Conservation (phyloP, 208 protist species). For the Acanthamoeba castellanii region DNA sequence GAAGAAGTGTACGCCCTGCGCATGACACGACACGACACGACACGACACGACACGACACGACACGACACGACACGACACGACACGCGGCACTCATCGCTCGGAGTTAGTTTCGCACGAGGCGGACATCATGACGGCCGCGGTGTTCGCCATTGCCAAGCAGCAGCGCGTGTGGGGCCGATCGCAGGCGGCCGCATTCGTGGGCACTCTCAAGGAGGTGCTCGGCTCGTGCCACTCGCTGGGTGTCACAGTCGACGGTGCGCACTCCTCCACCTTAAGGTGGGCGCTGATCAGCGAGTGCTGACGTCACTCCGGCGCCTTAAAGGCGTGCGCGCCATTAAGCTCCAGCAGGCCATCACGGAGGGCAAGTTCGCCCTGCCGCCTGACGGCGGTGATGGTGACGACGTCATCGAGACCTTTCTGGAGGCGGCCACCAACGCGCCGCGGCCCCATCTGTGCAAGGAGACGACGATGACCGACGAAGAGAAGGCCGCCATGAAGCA, state of each 20-base stretch:
- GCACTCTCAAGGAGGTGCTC: slow-evolving; percentile 26
- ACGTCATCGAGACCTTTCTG: background rate
- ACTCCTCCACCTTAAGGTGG: background rate
- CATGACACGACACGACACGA: background rate
- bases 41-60: background rate
- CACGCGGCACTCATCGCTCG: no score
- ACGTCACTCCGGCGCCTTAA: background rate
- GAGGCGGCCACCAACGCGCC: background rate
- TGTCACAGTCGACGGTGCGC: background rate
- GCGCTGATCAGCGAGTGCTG: background rate
- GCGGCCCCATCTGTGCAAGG: background rate
- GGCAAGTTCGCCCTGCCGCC: background rate
- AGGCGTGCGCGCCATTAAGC: slow-evolving; percentile 7
- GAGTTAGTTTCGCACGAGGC: slow-evolving; percentile 17
- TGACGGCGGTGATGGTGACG: background rate
- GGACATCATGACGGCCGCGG: background rate
- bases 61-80: background rate
- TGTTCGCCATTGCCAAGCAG: slow-evolving; percentile 29
- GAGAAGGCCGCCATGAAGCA: background rate
- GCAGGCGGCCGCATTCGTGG: background rate
- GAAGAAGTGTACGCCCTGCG: background rate
- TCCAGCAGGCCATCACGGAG: slow-evolving; percentile 5
- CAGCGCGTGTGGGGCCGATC: slow-evolving; percentile 19
- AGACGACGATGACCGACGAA: slow-evolving; percentile 29
- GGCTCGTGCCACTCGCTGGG: slow-evolving; percentile 18